These are phyloP conservation scores for Candida gorgasii DNA, from an alignment of 805 yeast genomes.

Conservation along the genomic window DNA sequence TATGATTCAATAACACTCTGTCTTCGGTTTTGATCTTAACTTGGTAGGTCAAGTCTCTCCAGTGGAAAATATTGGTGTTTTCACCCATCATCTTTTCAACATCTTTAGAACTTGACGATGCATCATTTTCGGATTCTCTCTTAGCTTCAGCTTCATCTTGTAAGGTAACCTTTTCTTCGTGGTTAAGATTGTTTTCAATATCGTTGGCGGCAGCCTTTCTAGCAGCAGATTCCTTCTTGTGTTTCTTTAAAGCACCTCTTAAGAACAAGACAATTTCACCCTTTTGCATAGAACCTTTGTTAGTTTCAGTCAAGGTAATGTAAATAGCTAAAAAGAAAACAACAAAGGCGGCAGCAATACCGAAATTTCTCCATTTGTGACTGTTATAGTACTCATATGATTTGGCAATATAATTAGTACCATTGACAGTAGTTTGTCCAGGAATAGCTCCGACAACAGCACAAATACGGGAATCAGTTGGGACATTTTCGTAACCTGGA, in stretches of 20 bases:
- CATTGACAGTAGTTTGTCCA: constrained; percentile 55
- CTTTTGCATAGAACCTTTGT: constrained; percentile 45
- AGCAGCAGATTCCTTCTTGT: constrained; percentile 22
- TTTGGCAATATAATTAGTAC: constrained; percentile 54
- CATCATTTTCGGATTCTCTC: constrained; percentile 16
- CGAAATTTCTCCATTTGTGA: constrained; percentile 83
- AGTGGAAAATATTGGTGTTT: constrained; percentile 31
- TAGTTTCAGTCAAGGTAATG: constrained; percentile 33
- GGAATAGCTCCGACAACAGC: constrained; percentile 58
- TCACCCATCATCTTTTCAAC: constrained; percentile 7
- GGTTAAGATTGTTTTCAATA: constrained; percentile 18
- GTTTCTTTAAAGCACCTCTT: constrained; percentile 30
- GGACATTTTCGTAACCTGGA: constrained; percentile 44
- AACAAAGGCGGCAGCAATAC: constrained; percentile 57
- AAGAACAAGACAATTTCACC: constrained; percentile 37
- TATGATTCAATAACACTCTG: constrained; percentile 39
- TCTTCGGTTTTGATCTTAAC: constrained; percentile 40
- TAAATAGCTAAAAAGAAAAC: constrained; percentile 40
- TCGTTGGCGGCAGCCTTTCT: constrained; percentile 16
- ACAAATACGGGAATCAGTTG: constrained; percentile 50
- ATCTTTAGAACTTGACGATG: not conserved
- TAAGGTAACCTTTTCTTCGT: constrained; percentile 29
- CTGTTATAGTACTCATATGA: constrained; percentile 52
- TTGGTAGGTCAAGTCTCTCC: constrained; percentile 40
- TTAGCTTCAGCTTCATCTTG: constrained; percentile 30